These are phyloP conservation scores for Detonula confervacea DNA, from an alignment of 352 stramenopile genomes.

Conservation along the genomic window DNA sequence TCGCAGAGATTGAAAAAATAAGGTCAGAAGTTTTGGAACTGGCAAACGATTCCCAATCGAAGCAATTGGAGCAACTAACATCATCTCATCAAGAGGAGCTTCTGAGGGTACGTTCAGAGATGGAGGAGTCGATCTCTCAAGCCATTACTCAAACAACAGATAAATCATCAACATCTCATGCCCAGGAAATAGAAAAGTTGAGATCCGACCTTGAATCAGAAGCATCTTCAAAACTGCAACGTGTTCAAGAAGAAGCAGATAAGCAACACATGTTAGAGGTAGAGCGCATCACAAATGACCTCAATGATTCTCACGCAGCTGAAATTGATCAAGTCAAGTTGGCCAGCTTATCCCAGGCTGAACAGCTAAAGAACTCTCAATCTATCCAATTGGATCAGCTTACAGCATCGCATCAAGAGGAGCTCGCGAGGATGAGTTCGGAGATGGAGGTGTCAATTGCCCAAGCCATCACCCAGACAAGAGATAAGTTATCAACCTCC, in stretches of 20 bases:
- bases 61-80: conserved; percentile 18
- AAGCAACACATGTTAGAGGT: conserved; percentile 15
- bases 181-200: conserved; percentile 36
- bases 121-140: conserved; percentile 25
- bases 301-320: conserved; percentile 7
- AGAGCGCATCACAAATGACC: conserved; percentile 10
- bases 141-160: conserved; percentile 29
- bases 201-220: conserved; percentile 14
- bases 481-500: conserved; percentile 24
- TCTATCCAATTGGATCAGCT: conserved; percentile 12
- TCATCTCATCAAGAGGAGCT: conserved; percentile 31
- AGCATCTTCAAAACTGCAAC: neutral
- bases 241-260: conserved; percentile 2
- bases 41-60: conserved; percentile 1
- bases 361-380: neutral
- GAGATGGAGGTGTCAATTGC: conserved; percentile 20
- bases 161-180: conserved; percentile 19
- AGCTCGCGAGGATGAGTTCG: neutral
- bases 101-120: conserved; percentile 18
- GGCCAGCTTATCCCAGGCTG: neutral
- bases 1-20: conserved; percentile 14
- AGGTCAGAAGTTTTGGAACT: conserved; percentile 3
- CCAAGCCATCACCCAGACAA: conserved; percentile 22
- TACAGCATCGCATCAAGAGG: conserved; percentile 21
- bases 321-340: conserved; percentile 15